Base-by-base conservation (phyloP, 1,139 yeast genomes). In the Yamadazyma taylorii region DNA sequence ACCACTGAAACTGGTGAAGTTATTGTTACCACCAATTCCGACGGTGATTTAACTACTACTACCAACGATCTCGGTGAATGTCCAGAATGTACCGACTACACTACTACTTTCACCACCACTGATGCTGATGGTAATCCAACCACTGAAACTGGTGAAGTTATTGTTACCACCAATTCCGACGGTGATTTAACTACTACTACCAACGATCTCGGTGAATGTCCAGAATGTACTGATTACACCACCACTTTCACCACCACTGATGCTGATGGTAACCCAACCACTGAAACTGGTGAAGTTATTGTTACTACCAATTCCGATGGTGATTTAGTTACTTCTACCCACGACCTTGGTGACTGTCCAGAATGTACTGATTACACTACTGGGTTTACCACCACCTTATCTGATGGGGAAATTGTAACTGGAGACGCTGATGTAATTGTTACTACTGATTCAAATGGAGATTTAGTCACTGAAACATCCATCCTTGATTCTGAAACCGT, bases 341-440 rank as follows among this genome's bases (percentile, higher is more conserved):
- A 36, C 15, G 37, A 38, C 28, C 12, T 32, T 12, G 36, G 34
- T 17, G 38, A 42, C 24, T 40, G 43, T 38, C 42, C 46, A 13
- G 43, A 32, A 32, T 39, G 40, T 26, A 44, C 50, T 24, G 48
- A 44, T 24, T 45, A 38, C 41, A 46, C 49, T 17, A 49, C 55
- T 16, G 51, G 55, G 4, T 48, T 46, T 42, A 38, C 47, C 6
- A 48, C 54, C 11, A 53, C 57, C 7, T 36, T 38, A 11, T 11
- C 45, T 11, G 50, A 48, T 42, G 57, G 58, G 6, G 36, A 42
- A 7, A 36, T 42, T 26, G 35, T 35, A 10, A 51, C 54, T 13
- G 46, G 40, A 3, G 39, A 46, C 14, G 53, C 42, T 17, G 48
- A 39, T 17, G 53, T 52, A 7, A 16, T 36, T 27, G 25, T 37